Evolutionary conservation across 495 filamentous ascomycete species (phyloP), one percentile per base, ranked within the genome.

Genomic region (Mytilinidion resinicola): DNA sequence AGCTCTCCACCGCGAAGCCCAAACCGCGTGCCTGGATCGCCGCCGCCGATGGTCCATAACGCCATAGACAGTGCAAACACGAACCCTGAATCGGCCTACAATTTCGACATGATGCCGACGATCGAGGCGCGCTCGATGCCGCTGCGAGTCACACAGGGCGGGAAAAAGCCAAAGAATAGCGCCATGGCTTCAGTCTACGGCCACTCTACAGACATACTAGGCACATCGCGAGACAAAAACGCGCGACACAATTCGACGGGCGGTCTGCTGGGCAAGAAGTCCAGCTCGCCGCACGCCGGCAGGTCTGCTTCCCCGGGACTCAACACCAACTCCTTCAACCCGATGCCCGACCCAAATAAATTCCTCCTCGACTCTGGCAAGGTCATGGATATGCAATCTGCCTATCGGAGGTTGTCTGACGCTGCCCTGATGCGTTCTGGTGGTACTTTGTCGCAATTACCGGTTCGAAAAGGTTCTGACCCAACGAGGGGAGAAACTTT

Each of bases 371-470:
- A 79, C 36, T 79, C 79, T 48, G 77, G 77, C 17, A 76, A 79
- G 50, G 64, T 76, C 3, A 65, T 85, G 37, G 80, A 82, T 56
- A 80, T 82, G 70, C 76, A 78, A 44, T 82, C 70, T 57, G 78
- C 82, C 10, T 83, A 85, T 66, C 76, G 80, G 37, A 74, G 82
- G 21, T 70, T 85, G n/a, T 88, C 86, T 0, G 85, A 89, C 67
- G 85, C 81, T 33, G 79, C 77, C 37, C 69, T 88, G 51, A 72
- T 78, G 0, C 77, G 76, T 20, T 80, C 78, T 5, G 73, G 78
- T 17, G 82, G 82, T 9, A 77, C 66, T 25, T 69, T 88, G 10
- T 74, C 80, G 8, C 73, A 73, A 33, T 72, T 85, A 17, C 74
- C 76, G n/a, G 65, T 56, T 56, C 41, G 72, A 56, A 67, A 72